These are phyloP conservation scores for Coniochaeta sp. DNA, from an alignment of 2,329 filamentous ascomycete species.

Conservation along the genomic window DNA sequence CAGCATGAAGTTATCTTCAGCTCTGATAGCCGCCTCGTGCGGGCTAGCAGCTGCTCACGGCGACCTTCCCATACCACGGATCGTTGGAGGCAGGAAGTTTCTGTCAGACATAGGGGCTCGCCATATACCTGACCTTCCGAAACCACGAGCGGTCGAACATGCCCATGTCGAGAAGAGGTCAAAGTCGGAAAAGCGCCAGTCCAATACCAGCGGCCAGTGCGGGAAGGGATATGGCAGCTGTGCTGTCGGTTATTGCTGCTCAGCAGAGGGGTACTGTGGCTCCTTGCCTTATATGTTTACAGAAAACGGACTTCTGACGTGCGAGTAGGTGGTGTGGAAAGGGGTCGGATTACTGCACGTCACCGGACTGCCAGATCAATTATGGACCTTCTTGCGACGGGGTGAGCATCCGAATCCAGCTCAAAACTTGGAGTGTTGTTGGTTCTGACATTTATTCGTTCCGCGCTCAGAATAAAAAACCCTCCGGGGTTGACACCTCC, in stretches of 20 bases:
- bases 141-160: not conserved
- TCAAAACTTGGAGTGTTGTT: not conserved
- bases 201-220: constrained; percentile 16
- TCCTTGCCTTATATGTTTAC: not conserved
- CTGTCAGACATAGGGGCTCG: constrained; percentile 13
- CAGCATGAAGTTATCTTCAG: constrained; percentile 18
- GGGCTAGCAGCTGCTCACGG: constrained; percentile 19
- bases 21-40: constrained; percentile 16
- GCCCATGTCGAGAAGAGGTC: constrained; percentile 1
- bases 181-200: constrained; percentile 11
- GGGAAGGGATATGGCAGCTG: constrained; percentile 22
- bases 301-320: constrained; percentile 9
- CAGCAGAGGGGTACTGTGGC: constrained; percentile 20
- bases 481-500: constrained; percentile 48
- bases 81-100: constrained; percentile 19
- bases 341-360: constrained; percentile 48
- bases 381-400: constrained; percentile 57
- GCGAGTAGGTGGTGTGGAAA: constrained; percentile 44
- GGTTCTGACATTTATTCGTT: not conserved
- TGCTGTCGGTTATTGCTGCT: constrained; percentile 24
- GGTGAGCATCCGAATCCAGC: constrained; percentile 6
- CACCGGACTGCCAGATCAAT: constrained; percentile 54
- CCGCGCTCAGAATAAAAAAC: constrained; percentile 33
- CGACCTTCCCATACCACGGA: constrained; percentile 17
- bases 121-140: not conserved